A percentile compares a stretch with the other conserved stretches of the same genome.
phyloP scores from a whole-genome alignment of 2,329 filamentous ascomycete species.

The Cladophialophora carrionii region DNA sequence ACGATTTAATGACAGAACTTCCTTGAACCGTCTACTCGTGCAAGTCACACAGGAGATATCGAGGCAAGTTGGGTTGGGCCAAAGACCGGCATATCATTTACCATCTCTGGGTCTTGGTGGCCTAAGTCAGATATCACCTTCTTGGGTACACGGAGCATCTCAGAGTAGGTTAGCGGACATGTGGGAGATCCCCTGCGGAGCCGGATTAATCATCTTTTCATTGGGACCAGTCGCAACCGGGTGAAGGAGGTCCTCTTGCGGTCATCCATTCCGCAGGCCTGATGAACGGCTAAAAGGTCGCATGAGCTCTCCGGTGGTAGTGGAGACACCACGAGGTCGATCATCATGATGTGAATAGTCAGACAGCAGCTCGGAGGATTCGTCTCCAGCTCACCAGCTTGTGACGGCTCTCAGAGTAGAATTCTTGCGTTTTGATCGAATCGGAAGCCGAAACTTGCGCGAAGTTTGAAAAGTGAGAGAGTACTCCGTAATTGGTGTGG shows the following conservation, averaged over 20 bases:
- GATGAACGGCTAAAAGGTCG: background rate
- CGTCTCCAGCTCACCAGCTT: background rate
- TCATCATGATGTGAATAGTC: background rate
- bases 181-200: background rate
- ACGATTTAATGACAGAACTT: background rate
- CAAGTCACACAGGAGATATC: background rate
- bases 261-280: background rate
- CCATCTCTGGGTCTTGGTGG: background rate
- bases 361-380: background rate
- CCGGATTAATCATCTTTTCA: background rate
- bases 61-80: background rate
- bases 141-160: background rate
- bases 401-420: background rate
- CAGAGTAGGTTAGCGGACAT: background rate
- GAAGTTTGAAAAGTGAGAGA: too few species aligned
- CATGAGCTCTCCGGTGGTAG: background rate
- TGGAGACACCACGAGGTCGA: too few species aligned
- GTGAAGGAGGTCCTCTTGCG: background rate
- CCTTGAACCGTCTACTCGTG: background rate
- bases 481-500: too few species aligned
- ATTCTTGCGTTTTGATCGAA: background rate
- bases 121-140: background rate
- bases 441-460: background rate
- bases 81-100: background rate
- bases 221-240: background rate